phyloP scores from a whole-genome alignment of 257 asterid species.

The Solanum bulbocastanum region DNA sequence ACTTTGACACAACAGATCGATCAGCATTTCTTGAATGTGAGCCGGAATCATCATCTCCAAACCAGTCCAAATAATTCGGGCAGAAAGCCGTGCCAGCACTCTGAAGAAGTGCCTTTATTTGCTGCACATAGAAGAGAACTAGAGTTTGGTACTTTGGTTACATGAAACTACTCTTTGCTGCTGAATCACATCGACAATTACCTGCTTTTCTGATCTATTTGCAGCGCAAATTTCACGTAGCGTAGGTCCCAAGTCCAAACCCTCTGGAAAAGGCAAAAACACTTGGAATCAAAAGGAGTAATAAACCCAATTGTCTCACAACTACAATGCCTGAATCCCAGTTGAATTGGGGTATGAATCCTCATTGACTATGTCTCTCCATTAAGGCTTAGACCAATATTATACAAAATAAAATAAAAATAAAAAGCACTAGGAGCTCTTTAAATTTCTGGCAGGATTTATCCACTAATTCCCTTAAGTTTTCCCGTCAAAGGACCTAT shows the following conservation, averaged over 20 bases:
- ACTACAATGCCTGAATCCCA: not conserved
- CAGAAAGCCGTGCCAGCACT: slow-evolving; percentile 74
- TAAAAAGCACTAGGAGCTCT: not conserved
- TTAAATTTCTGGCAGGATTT: not conserved
- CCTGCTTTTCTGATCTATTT: slow-evolving; percentile 92
- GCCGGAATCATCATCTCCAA: slow-evolving; percentile 48
- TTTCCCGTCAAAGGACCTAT: not conserved
- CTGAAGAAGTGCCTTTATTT: slow-evolving; percentile 92
- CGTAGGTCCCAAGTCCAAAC: slow-evolving; percentile 51
- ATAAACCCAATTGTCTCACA: slow-evolving; percentile 1
- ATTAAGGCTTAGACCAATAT: not conserved
- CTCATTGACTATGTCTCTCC: not conserved
- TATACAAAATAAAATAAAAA: not conserved
- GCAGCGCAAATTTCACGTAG: slow-evolving; percentile 90
- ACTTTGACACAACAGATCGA: slow-evolving; percentile 61
- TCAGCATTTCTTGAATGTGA: slow-evolving; percentile 68
- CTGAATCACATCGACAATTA: not conserved
- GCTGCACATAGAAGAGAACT: slow-evolving; percentile 32
- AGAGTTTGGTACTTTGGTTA: not conserved
- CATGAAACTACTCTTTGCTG: not conserved
- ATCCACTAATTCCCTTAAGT: not conserved
- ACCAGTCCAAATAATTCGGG: slow-evolving; percentile 83
- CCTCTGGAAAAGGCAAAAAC: slow-evolving; percentile 31
- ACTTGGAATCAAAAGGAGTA: not conserved
- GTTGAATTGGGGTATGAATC: not conserved